phyloP scores from a whole-genome alignment of 148 eudicot genomes.

The Fallopia convolvulus region DNA sequence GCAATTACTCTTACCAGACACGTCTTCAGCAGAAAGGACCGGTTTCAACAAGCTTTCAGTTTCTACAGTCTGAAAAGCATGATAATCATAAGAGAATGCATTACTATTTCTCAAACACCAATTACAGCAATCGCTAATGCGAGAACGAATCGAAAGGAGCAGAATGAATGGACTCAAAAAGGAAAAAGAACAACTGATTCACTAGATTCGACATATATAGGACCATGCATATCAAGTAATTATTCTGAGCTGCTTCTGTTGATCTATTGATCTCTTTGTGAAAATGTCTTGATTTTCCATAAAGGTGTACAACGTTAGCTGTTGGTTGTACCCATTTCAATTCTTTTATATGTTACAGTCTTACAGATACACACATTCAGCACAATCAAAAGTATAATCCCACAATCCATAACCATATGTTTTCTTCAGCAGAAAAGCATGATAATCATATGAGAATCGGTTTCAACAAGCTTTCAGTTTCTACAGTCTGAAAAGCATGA shows the following conservation, averaged over 20 bases:
- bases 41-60: conserved; percentile 81
- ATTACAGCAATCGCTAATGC: background rate
- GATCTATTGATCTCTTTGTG: background rate
- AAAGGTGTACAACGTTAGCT: background rate
- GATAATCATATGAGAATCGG: no score
- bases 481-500: conserved; percentile 46
- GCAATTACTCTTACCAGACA: conserved; percentile 40
- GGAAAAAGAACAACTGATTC: background rate
- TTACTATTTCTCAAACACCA: background rate
- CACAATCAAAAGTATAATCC: no score
- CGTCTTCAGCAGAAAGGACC: conserved; percentile 76
- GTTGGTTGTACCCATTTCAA: background rate
- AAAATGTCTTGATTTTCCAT: background rate
- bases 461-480: conserved; percentile 74
- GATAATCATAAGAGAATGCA: background rate
- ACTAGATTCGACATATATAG: background rate
- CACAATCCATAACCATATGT: no score
- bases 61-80: conserved; percentile 52
- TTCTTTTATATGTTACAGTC: no score
- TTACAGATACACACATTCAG: no score
- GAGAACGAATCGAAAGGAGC: background rate
- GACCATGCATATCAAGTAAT: background rate
- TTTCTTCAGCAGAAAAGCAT: conserved; percentile 80
- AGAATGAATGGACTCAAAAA: background rate
- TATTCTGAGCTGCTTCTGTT: background rate